Conservation (phyloP, 73 alveolate genomes). For the Tetrahymena elliotti region DNA sequence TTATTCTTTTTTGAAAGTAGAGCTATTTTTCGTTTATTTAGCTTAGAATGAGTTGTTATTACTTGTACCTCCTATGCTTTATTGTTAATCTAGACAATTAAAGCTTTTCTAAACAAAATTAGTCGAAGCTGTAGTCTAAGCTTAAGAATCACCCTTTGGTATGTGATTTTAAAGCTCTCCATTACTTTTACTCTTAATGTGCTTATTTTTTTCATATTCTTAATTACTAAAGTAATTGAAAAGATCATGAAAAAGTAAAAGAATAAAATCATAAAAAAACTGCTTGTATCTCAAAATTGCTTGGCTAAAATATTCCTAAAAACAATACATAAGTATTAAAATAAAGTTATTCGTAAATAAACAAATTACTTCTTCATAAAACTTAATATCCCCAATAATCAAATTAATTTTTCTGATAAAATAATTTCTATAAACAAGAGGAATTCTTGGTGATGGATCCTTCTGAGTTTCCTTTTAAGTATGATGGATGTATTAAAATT, state of each 20-base stretch:
- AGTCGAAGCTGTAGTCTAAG: not conserved
- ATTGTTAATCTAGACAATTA: not conserved
- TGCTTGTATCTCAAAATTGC: not conserved
- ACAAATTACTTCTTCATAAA: not conserved
- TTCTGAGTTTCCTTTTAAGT: not conserved
- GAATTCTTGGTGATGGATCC: not conserved
- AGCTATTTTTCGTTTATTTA: not conserved
- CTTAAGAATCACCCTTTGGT: not conserved
- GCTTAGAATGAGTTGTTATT: not conserved
- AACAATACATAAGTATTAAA: too few relatives aligned
- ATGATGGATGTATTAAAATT: not conserved
- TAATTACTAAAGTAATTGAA: not conserved
- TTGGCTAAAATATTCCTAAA: not conserved
- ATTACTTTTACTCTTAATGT: not conserved
- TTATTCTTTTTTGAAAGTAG: not conserved
- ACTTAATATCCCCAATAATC: not conserved
- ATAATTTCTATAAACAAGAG: not conserved
- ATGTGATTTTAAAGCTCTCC: not conserved
- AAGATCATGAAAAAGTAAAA: not conserved
- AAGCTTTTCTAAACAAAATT: not conserved
- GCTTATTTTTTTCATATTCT: not conserved
- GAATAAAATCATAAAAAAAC: not conserved
- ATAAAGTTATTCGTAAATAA: not conserved
- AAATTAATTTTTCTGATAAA: not conserved
- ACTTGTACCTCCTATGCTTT: not conserved